Evolutionary conservation across 495 filamentous ascomycete species (phyloP), one percentile per base, ranked within the genome.

Genomic region (Penicillium angulare): DNA sequence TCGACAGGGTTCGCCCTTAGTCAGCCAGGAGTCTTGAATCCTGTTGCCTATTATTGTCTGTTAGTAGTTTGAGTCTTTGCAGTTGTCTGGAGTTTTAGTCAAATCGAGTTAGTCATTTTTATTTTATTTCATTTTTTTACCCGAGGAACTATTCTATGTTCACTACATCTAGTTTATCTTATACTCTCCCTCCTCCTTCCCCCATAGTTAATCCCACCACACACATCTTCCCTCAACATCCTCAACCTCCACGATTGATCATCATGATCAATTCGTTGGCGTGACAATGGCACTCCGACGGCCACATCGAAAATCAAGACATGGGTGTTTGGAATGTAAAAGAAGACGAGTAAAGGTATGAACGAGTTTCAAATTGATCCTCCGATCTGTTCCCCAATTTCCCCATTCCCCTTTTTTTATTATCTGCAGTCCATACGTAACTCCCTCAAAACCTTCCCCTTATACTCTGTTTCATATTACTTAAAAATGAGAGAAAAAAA

Each of bases 271-370:
- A 21, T 26, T 20, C 38, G 24, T 17, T 50, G 40, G 43, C 46
- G 34, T 63, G 53, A 66, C 51, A 33, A 69, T 69, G 66, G 64
- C 64, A 45, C 64, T 63, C 35, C 55, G 66, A 59, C 57, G 66
- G 56, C 62, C 60, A 21, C 66, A 69, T 50, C 57, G 62, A 26
- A 69, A 69, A 61, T 67, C 64, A 31, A 59, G 66, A 22, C 58
- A 69, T 46, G 66, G 66, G 47, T 69, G 66, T 38, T 9, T 58
- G 47, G 64, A 69, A 52, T 69, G 66, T 51, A 69, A 69, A 52
- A 55, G 64, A 24, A 53, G 66, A 47, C 60, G 69, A 57, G 69
- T 75, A 10, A 75, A 75, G 69, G 71, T 74, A 59, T 32, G 44
- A n/a, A 15, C 27, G 27, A 31, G 8, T 12, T 31, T 31, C 27